Percentiles rank a stretch among this genome's conserved stretches.
Evolutionary conservation across 2,329 filamentous ascomycete genomes (phyloP).

Genomic region (Monilinia fructigena): DNA sequence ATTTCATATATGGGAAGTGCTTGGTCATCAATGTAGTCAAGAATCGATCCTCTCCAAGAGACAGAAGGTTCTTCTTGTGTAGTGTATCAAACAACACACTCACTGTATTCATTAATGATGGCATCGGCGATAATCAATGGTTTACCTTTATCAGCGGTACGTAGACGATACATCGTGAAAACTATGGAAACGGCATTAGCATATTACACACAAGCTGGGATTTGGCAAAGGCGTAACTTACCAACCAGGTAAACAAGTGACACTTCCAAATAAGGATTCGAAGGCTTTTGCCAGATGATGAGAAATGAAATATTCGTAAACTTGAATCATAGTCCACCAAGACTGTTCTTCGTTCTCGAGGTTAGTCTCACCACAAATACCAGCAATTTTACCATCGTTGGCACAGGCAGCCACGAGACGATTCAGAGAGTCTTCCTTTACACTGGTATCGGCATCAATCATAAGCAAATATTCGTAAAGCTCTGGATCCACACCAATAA

Average conservation of each 20-base stretch:
- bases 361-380: conserved; percentile 95
- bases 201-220: conserved; percentile 35
- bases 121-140: conserved; percentile 90
- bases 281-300: conserved; percentile 97
- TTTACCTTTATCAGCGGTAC: conserved; percentile 90
- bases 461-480: conserved; percentile 96
- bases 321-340: conserved; percentile 99
- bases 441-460: conserved; percentile 96
- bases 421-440: conserved; percentile 88
- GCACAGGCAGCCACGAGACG: conserved; percentile 88
- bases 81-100: conserved; percentile 87
- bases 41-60: conserved; percentile 94
- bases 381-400: conserved; percentile 92
- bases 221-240: conserved; percentile 51
- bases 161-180: conserved; percentile 99
- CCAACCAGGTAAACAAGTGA: conserved; percentile 99
- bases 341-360: conserved; percentile 91
- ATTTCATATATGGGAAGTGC: conserved; percentile 92
- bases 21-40: conserved; percentile 98
- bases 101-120: conserved; percentile 83
- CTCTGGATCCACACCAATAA: conserved; percentile 96
- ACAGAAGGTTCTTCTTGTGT: conserved; percentile 89
- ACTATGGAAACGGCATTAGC: conserved; percentile 52
- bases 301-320: conserved; percentile 99
- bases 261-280: conserved; percentile 94